Base-by-base conservation (phyloP, 345 rosid genomes). In the Aegle marmelos region DNA sequence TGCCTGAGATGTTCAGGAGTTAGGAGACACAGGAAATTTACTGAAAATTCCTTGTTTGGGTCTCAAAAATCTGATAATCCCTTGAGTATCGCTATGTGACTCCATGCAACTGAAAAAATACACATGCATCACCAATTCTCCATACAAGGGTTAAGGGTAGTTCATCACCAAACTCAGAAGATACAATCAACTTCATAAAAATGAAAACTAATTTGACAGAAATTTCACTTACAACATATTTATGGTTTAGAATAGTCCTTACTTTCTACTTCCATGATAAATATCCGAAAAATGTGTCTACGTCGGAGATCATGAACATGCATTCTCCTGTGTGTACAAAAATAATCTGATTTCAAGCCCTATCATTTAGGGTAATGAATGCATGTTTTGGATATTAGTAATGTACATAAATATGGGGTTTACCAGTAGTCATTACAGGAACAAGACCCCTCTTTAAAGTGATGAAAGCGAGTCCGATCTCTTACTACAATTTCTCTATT, bases 381-480 rank as follows among this genome's bases (percentile, higher is more conserved):
- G 50, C 50, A 13, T 45, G 50, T 53, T 53, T 17, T 53, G 22
- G 7, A 53, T 53, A 17, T 37, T 28, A 34, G 56, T 56, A 45
- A 73, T 39, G 24, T n/a, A 59, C 10, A 34, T 58, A 13, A 61
- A 67, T 48, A 54, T 37, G 16, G 60, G 70, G 28, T 45, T 79
- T 81, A 82, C 89, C 87, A 83, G 74, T 81, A 82, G 82, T 83
- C 83, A 64, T 83, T 83, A 78, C 84, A 86, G 63, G 88, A 83
- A 81, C 86, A 86, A 2, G 58, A 79, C 7, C 88, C 86, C 22
- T 83, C 83, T 75, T 78, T 86, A 64, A 86, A 81, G 58, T 83
- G 86, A 74, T 83, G 88, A 81, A 86, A 86, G 54, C 88, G 82
- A 25, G 72, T 86, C 72, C 82, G 31, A 69, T 86, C 89, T 64